Evolutionary conservation across 352 stramenopile genomes (phyloP), one percentile per base, ranked within the genome.

Genomic region (Bremia lactucae): DNA sequence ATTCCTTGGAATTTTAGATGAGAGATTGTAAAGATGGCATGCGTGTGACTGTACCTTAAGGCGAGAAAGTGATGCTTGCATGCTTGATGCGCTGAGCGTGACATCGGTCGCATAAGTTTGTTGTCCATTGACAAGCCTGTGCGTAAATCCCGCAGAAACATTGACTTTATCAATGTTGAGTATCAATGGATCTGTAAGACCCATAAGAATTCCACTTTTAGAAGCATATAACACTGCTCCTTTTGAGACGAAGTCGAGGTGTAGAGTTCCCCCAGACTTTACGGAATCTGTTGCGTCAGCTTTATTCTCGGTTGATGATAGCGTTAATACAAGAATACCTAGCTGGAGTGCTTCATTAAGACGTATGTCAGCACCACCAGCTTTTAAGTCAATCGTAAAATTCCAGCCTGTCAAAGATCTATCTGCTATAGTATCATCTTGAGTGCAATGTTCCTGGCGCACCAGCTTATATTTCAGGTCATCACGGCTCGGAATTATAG

Each of bases 11-110:
- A n/a, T n/a, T n/a, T n/a, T n/a, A n/a, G n/a, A n/a, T n/a, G n/a
- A n/a, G n/a, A n/a, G n/a, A n/a, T n/a, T n/a, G n/a, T n/a, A n/a
- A n/a, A n/a, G n/a, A n/a, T n/a, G n/a, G n/a, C n/a, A n/a, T n/a
- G n/a, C n/a, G n/a, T n/a, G n/a, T n/a, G n/a, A n/a, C 2, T 26
- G 42, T 55, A 72, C 62, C 62, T 68, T 69, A 24, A 72, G 24
- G 24, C 59, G 41, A 34, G 58, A 59, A 9, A 72, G 22, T 15
- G 42, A 55, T 13, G 40, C 28, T 36, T 65, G 31, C 18, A 72
- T 20, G 3, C 18, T 41, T n/a, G 46, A 43, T 22, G 65, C 16
- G n/a, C 40, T 42, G 34, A 63, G 8, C 33, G 43, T 55, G 11
- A 29, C 33, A 31, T 63, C 49, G 19, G 55, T 22, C 33, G 33